Evolutionary conservation across 2,329 filamentous ascomycete genomes (phyloP).

Genomic region (Aspergillus sp.): DNA sequence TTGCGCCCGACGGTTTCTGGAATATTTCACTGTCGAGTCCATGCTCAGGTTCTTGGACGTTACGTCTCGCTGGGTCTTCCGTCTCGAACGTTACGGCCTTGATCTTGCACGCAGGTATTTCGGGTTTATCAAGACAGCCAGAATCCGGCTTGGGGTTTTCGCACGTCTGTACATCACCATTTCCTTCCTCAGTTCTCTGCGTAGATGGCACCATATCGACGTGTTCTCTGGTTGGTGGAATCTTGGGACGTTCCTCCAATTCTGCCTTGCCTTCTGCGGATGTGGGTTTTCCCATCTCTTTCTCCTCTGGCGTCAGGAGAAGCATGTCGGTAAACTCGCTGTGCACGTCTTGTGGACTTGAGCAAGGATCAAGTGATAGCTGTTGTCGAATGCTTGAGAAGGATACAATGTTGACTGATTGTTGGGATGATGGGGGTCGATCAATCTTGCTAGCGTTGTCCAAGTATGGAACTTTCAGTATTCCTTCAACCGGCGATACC

Average conservation of each 20-base stretch:
- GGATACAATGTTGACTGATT: constrained; percentile 25
- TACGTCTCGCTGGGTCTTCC: constrained; percentile 4
- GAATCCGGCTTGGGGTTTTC: background rate
- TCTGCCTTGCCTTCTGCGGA: background rate
- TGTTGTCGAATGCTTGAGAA: constrained; percentile 29
- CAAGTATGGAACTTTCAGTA: background rate
- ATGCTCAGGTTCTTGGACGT: constrained; percentile 1
- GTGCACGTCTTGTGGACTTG: constrained; percentile 18
- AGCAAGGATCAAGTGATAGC: constrained; percentile 13
- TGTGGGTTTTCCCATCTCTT: background rate
- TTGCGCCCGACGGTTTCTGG: background rate
- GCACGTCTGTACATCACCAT: background rate
- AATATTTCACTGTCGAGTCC: background rate
- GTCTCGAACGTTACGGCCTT: constrained; percentile 26
- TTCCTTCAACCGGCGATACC: constrained; percentile 8
- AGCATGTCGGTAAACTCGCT: constrained; percentile 30
- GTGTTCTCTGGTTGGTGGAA: background rate
- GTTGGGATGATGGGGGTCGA: constrained; percentile 5
- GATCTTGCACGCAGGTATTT: constrained; percentile 10
- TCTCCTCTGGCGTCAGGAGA: constrained; percentile 18
- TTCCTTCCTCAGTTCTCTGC: background rate
- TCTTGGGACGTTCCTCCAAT: too few relatives aligned
- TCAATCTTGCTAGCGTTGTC: background rate
- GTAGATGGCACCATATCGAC: background rate
- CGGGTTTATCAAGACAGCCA: background rate